Evolutionary conservation across 495 filamentous ascomycete species (phyloP).

Genomic region (Podospora sp.): DNA sequence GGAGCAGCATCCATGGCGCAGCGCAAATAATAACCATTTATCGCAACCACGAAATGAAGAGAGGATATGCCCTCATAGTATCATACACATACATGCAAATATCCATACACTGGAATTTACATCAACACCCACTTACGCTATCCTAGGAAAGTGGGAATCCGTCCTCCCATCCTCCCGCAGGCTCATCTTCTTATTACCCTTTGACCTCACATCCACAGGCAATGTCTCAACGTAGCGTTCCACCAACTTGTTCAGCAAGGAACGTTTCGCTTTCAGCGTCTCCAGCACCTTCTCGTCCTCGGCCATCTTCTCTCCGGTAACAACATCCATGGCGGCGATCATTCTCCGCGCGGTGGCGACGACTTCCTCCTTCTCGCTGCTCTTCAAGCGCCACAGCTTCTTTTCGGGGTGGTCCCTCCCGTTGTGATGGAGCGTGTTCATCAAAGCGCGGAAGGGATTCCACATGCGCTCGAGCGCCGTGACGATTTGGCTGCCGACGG

Average conservation of each 20-base stretch:
- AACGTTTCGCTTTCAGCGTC: conserved; percentile 31
- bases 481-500: conserved; percentile 39
- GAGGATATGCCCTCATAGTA: neutral
- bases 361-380: conserved; percentile 36
- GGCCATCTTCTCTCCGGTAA: conserved; percentile 31
- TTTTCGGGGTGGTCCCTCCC: conserved; percentile 24
- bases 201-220: neutral
- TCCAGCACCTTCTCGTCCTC: conserved; percentile 15
- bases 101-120: neutral
- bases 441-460: conserved; percentile 37
- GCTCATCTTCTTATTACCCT: conserved; percentile 21
- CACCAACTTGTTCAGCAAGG: conserved; percentile 36
- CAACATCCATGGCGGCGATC: conserved; percentile 42
- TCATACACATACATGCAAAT: neutral
- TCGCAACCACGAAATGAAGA: neutral
- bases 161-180: conserved; percentile 19
- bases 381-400: conserved; percentile 11
- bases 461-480: conserved; percentile 44
- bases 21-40: too few relatives aligned
- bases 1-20: too few relatives aligned
- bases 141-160: neutral
- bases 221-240: conserved; percentile 24
- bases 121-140: neutral
- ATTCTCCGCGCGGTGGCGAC: conserved; percentile 46
- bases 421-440: conserved; percentile 28